Base-by-base conservation (phyloP, 2,329 filamentous ascomycete species). In the Colletotrichum melonis region DNA sequence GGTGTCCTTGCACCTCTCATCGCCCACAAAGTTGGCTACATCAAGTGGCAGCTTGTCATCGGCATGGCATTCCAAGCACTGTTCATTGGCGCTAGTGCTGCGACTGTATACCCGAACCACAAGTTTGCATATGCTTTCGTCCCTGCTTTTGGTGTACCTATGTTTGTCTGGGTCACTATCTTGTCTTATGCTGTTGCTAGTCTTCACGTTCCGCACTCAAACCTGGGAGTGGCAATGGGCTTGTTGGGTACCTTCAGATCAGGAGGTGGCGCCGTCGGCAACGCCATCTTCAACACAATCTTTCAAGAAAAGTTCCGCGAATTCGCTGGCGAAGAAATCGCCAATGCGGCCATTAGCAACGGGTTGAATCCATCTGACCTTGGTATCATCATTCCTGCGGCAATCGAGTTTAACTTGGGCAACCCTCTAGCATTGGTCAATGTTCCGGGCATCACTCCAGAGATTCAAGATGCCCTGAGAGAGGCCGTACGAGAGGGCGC, bases 271-370 rank as follows among this genome's bases (percentile, higher is more conserved):
- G 78, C 80, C 9, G 78, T 83, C 19, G 81, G 80, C 24, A 82
- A 79, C 49, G 80, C 81, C 28, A 77, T 83, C 64, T 82, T 82
- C 76, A 77, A 77, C 19, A 80, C 80, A 8, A 80, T 82, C 65
- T 75, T 75, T 63, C 73, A 75, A n/a, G 66, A 75, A 24, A 74
- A 65, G 9, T 75, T 75, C 59, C 58, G 56, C 0, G 68, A 80
- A 58, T 81, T 75, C 42, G 77, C 76, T n/a, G 78, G 73, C 3
- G 65, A 74, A 5, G 76, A 78, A 7, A 77, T 84, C 46, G 75
- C 77, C 7, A 60, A 55, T 5, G 79, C 80, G 0, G 82, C 81
- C 26, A 38, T 81, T 8, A 58, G 62, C 5, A 76, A 75, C 4
- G 81, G 80, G 1, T 78, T 79, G 52, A 58, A 76, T 11, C 69